A percentile compares a stretch with the other conserved stretches of the same genome.
phyloP scores from a whole-genome alignment of 345 rosid species.

The Sonneratia alba region DNA sequence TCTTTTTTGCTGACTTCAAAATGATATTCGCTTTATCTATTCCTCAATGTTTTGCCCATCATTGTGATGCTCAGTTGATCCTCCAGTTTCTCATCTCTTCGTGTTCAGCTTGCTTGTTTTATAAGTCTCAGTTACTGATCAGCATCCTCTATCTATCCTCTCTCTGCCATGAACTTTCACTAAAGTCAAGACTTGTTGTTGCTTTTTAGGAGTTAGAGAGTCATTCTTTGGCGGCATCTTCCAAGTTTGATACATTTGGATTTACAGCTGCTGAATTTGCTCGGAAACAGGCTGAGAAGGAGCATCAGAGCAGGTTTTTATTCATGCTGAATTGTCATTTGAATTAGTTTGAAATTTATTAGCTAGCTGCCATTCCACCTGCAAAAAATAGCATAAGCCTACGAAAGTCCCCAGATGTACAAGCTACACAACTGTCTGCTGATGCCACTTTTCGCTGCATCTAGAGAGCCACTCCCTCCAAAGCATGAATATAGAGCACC shows the following conservation, averaged over 20 bases:
- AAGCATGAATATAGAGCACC: neutral
- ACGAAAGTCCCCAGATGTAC: neutral
- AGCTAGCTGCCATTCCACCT: neutral
- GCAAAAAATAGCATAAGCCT: neutral
- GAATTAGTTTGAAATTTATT: neutral
- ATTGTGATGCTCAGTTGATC: neutral
- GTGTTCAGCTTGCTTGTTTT: neutral
- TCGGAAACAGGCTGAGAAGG: conserved; percentile 84
- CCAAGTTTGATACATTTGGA: conserved; percentile 96
- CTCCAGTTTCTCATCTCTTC: neutral
- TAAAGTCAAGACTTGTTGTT: conserved; percentile 7
- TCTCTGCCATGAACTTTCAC: neutral
- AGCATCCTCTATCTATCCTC: neutral
- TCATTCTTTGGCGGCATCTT: conserved; percentile 50
- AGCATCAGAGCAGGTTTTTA: conserved; percentile 66
- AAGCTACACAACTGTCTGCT: neutral
- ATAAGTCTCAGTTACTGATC: neutral
- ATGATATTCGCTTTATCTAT: neutral
- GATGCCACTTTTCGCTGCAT: neutral
- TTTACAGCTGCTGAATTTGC: conserved; percentile 82
- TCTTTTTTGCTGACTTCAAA: neutral
- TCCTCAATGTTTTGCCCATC: neutral
- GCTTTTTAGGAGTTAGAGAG: conserved; percentile 71
- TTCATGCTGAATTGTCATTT: conserved; percentile 8
- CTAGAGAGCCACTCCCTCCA: neutral